Conservation (phyloP, 2,329 filamentous ascomycete genomes). For the Colletotrichum sp. region DNA sequence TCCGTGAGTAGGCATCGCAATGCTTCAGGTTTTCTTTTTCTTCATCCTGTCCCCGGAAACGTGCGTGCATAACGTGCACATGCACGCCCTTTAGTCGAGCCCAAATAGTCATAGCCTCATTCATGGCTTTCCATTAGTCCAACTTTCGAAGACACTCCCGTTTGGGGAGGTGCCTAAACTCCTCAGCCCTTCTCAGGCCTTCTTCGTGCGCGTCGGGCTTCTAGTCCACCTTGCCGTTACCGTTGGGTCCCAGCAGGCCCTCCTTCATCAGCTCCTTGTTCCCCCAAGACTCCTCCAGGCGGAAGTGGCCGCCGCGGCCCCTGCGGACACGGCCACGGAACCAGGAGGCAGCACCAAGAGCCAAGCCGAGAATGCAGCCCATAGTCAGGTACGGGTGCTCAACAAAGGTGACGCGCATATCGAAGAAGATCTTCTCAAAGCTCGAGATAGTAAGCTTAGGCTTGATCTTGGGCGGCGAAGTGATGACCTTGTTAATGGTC, state of each 20-base stretch:
- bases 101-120: conserved; percentile 19
- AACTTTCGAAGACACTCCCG: conserved; percentile 13
- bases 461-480: conserved; percentile 72
- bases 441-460: conserved; percentile 79
- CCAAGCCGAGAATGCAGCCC: conserved; percentile 62
- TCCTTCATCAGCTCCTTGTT: conserved; percentile 67
- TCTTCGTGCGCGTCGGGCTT: background rate
- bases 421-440: conserved; percentile 74
- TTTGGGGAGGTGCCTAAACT: background rate
- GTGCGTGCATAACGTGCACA: background rate
- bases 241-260: conserved; percentile 58
- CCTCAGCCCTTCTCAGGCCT: background rate
- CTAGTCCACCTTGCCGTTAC: conserved; percentile 57
- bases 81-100: background rate
- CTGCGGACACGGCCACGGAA: conserved; percentile 60
- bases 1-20: conserved; percentile 19
- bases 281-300: conserved; percentile 61
- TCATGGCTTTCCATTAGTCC: conserved; percentile 21
- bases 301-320: conserved; percentile 63
- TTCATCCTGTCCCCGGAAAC: background rate
- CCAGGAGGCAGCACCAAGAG: conserved; percentile 58
- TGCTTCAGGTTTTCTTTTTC: conserved; percentile 8
- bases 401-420: conserved; percentile 62
- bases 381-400: conserved; percentile 65
- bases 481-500: conserved; percentile 75